Conservation (phyloP, 2,329 filamentous ascomycete species). For the Trichoderma semiorbis region DNA sequence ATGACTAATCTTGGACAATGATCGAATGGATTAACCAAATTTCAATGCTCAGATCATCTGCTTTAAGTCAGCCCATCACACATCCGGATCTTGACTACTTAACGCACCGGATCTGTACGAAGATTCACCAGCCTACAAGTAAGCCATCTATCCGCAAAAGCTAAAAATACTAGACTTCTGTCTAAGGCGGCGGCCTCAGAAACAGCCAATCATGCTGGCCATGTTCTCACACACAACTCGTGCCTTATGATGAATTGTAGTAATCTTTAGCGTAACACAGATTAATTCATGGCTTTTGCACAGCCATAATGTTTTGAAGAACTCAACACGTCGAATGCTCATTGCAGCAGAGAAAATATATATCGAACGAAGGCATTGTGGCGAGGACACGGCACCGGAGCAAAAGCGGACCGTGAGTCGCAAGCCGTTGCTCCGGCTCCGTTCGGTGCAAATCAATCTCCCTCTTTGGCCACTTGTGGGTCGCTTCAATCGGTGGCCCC, state of each 20-base stretch:
- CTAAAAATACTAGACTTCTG: neutral
- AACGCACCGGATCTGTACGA: neutral
- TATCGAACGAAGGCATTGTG: neutral
- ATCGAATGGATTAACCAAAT: neutral
- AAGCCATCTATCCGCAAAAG: neutral
- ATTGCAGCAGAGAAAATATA: neutral
- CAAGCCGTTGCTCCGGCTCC: neutral
- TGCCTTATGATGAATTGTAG: neutral
- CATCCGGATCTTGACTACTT: accelerated
- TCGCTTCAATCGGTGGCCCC: neutral
- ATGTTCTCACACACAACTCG: neutral
- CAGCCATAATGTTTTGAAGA: accelerated
- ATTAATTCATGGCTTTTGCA: neutral
- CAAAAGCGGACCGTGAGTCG: neutral
- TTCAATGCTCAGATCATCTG: neutral
- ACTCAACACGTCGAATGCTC: neutral
- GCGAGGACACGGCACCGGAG: neutral
- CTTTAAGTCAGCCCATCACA: neutral
- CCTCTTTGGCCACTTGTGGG: neutral
- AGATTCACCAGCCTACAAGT: neutral
- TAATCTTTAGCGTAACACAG: neutral
- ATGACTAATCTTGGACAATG: neutral
- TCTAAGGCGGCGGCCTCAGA: neutral
- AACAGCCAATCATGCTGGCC: neutral
- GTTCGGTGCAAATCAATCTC: neutral